Evolutionary conservation across 108 stramenopile genomes (phyloP).

Genomic region (Pseudonitzschia delicatissima): DNA sequence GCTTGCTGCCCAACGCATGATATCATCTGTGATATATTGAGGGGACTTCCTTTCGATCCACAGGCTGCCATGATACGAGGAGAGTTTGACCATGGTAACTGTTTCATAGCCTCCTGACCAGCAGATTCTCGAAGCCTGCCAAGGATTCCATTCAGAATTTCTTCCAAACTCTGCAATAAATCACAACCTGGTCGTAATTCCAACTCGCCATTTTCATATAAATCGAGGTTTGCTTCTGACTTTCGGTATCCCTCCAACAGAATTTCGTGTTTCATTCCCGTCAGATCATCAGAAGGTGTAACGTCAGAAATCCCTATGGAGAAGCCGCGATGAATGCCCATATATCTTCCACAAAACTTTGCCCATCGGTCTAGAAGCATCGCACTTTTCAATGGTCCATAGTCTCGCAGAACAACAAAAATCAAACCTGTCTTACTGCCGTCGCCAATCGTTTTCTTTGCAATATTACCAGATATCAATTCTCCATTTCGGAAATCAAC

Average conservation of each 20-base stretch:
- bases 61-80: constrained; percentile 98
- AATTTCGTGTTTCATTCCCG: constrained; percentile 78
- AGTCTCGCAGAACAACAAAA: constrained; percentile 90
- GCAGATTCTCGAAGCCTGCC: constrained; percentile 93
- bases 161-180: constrained; percentile 93
- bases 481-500: constrained; percentile 90
- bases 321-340: constrained; percentile 91
- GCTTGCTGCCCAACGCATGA: constrained; percentile 99
- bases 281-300: constrained; percentile 78
- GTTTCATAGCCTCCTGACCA: constrained; percentile 93
- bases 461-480: constrained; percentile 91
- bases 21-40: constrained; percentile 99
- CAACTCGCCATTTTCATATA: constrained; percentile 85
- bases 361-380: constrained; percentile 92
- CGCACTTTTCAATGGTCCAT: constrained; percentile 66
- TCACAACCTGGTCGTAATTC: constrained; percentile 95
- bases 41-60: constrained; percentile 96
- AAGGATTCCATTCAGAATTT: constrained; percentile 91
- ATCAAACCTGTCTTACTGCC: constrained; percentile 94
- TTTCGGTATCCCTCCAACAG: constrained; percentile 70
- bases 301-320: constrained; percentile 98
- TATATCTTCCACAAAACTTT: constrained; percentile 90
- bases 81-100: constrained; percentile 81
- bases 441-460: constrained; percentile 96
- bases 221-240: constrained; percentile 80